Conservation (phyloP, 2,329 filamentous ascomycete species). For the Aureobasidium namibiae region DNA sequence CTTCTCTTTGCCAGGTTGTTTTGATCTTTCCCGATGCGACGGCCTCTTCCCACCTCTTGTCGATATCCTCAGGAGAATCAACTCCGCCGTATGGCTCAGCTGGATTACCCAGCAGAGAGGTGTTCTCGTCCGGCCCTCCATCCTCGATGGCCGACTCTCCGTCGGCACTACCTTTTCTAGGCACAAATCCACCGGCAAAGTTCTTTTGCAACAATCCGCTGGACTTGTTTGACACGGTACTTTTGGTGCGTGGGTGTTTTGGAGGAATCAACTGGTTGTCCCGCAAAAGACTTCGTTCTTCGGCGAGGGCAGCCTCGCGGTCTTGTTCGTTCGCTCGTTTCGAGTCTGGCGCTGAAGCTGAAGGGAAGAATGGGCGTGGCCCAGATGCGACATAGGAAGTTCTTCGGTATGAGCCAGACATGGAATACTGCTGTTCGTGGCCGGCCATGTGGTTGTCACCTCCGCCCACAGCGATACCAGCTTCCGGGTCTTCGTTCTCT, state of each 20-base stretch:
- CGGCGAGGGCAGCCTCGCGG: slow-evolving; percentile 44
- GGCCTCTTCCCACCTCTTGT: slow-evolving; percentile 74
- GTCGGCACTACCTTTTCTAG: slow-evolving; percentile 10
- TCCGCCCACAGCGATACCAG: not conserved
- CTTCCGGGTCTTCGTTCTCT: slow-evolving; percentile 14
- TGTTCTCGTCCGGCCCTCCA: slow-evolving; percentile 14
- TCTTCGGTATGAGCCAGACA: slow-evolving; percentile 62
- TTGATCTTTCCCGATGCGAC: slow-evolving; percentile 72
- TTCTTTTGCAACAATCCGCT: slow-evolving; percentile 1
- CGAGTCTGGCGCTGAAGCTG: slow-evolving; percentile 44
- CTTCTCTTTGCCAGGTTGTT: slow-evolving; percentile 85
- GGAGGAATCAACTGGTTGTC: slow-evolving; percentile 53
- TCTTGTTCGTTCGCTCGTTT: slow-evolving; percentile 45
- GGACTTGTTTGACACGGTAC: slow-evolving; percentile 10
- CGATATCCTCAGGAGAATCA: slow-evolving; percentile 47
- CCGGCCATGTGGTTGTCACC: slow-evolving; percentile 12
- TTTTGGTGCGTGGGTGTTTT: slow-evolving; percentile 35
- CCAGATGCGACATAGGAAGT: slow-evolving; percentile 70
- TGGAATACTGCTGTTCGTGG: slow-evolving; percentile 31
- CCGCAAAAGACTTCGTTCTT: slow-evolving; percentile 50
- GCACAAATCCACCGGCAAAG: slow-evolving; percentile 9
- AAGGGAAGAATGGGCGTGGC: slow-evolving; percentile 60
- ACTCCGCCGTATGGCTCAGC: slow-evolving; percentile 35
- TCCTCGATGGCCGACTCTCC: slow-evolving; percentile 10
- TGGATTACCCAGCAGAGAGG: slow-evolving; percentile 18